Base-by-base conservation (phyloP, 106 monocot species). In the Vanilla planifolia region DNA sequence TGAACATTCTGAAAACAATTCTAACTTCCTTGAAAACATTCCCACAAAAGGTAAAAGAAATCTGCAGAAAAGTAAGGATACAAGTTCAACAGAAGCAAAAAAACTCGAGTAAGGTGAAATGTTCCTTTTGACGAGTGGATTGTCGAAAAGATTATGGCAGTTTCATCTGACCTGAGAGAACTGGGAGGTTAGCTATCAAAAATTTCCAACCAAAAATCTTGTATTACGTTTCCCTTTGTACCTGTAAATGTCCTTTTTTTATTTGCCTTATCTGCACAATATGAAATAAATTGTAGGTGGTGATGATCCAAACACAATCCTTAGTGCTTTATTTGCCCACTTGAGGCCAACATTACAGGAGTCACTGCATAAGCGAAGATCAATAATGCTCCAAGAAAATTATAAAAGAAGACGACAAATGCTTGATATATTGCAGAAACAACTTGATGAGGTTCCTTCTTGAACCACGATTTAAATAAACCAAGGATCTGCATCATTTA, bases 91-190 rank as follows among this genome's bases (percentile, higher is more conserved):
- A 14, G 60, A 70, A 75, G 59, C 41, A 60, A 86, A 79, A 70
- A n/a, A 69, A 70, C 50, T 43, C 30, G 6, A 70, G 67, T 48
- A 89, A 84, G 61, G 40, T 45, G 15, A 87, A 84, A 74, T 60
- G 56, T 74, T 67, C 75, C 72, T 35, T 85, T 90, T 32, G 95
- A 83, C 51, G 81, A 86, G 63, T 90, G 90, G 95, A 78, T 90
- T 57, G 56, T 73, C n/a, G 59, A 96, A 62, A 86, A 41, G n/a
- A 78, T 96, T 61, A 57, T 78, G 65, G 46, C 42, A 16, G 27
- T 84, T 42, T 73, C 74, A 37, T 86, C 90, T 11, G 90, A 90
- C 55, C 59, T 96, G 29, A 80, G 76, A 77, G 95, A 89, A 47
- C 60, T 87, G 6, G 86, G 86, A 85, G 94, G 94, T 93, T 53